Conservation (phyloP, 306 rosid species). For the Luffa aegyptiaca region DNA sequence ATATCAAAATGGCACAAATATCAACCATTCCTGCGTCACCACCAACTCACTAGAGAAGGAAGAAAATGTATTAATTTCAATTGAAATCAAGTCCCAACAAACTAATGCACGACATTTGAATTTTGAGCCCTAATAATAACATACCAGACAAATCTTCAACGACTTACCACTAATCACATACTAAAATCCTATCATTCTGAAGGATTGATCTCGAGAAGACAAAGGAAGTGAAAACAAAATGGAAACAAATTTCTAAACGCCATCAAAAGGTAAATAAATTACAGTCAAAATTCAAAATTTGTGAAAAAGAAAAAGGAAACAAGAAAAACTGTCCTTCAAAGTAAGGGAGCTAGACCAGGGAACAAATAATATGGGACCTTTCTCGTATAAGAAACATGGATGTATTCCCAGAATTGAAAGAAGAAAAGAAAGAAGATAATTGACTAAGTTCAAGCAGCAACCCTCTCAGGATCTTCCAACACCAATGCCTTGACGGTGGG, state of each 20-base stretch:
- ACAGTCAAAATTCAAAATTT: background rate
- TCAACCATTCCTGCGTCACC: too few species aligned
- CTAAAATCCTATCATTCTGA: too few species aligned
- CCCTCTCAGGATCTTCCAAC: constrained; percentile 37
- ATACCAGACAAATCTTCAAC: too few species aligned
- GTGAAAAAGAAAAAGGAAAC: background rate
- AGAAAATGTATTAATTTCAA: too few species aligned
- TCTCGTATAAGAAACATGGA: background rate
- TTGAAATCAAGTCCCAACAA: too few species aligned
- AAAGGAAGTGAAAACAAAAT: too few species aligned
- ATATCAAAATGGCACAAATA: too few species aligned
- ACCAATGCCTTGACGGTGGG: constrained; percentile 34
- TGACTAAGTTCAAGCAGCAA: constrained; percentile 13
- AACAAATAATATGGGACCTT: background rate
- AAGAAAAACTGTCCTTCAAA: background rate
- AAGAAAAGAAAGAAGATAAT: background rate
- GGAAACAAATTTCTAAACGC: background rate
- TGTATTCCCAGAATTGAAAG: background rate
- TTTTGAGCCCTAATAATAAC: too few species aligned
- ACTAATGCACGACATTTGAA: too few species aligned
- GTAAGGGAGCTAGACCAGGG: background rate
- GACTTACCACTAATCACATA: too few species aligned
- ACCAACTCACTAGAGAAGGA: too few species aligned
- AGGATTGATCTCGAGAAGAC: too few species aligned
- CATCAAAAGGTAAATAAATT: background rate